Conservation (phyloP, 2,329 filamentous ascomycete genomes). For the Penicillium sumatraense region DNA sequence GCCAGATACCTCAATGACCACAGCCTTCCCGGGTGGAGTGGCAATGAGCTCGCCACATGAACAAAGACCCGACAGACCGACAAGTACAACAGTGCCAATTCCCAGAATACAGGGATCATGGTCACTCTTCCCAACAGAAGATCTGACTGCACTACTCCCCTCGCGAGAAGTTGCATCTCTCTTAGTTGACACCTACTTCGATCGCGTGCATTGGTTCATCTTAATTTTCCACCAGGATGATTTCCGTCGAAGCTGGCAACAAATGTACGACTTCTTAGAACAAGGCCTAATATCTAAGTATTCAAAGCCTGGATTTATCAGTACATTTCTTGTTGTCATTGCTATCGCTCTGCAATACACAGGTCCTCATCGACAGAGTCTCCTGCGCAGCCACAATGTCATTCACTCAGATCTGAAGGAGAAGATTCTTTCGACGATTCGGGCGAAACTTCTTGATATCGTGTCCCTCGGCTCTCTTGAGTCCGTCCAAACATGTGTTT, state of each 20-base stretch:
- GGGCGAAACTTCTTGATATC: slow-evolving; percentile 27
- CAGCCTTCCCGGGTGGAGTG: slow-evolving; percentile 21
- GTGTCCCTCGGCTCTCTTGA: slow-evolving; percentile 32
- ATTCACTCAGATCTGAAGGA: slow-evolving; percentile 11
- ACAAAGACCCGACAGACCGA: background rate
- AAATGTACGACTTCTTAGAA: slow-evolving; percentile 11
- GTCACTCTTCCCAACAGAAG: slow-evolving; percentile 11
- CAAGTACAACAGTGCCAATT: background rate
- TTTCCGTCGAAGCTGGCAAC: slow-evolving; percentile 30
- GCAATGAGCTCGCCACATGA: background rate
- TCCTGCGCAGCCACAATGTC: slow-evolving; percentile 8
- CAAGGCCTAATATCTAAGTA: background rate
- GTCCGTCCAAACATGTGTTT: slow-evolving; percentile 39
- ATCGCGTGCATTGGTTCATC: slow-evolving; percentile 47
- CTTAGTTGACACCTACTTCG: slow-evolving; percentile 44
- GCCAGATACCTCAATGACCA: slow-evolving; percentile 10
- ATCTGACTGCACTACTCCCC: slow-evolving; percentile 25
- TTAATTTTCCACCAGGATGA: slow-evolving; percentile 42
- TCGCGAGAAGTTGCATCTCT: slow-evolving; percentile 25
- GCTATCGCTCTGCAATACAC: slow-evolving; percentile 30
- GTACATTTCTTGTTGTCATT: slow-evolving; percentile 28
- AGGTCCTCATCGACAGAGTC: slow-evolving; percentile 12
- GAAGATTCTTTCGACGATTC: slow-evolving; percentile 19
- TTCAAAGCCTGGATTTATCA: slow-evolving; percentile 16
- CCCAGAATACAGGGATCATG: background rate